Evolutionary conservation across 257 asterid genomes (phyloP), one percentile per base, ranked within the genome.

Genomic region (Vinca minor): DNA sequence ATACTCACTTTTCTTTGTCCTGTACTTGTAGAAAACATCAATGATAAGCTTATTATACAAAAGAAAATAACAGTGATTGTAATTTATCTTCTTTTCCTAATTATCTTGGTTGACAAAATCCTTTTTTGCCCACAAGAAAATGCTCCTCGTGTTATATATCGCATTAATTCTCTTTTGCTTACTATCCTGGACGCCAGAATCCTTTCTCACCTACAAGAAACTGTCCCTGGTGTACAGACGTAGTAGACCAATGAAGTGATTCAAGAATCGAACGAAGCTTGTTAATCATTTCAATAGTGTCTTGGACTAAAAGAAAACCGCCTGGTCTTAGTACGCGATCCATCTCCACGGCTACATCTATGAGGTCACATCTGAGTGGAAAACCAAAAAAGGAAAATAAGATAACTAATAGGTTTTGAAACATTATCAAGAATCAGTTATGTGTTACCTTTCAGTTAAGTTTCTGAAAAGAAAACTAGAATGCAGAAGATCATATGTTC

Each of bases 401-500:
- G n/a, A n/a, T 20, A 46, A 31, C 6, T 46, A 28, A 29, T 46
- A n/a, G 44, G 69, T 26, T 8, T 25, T 49, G 55, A 48, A 58
- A 35, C 53, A 14, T 7, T 2, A 32, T 14, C 32, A 29, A 69
- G 13, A 68, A 64, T 25, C 29, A 14, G n/a, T 53, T n/a, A 34
- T 50, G 56, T 20, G 32, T 13, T 82, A 89, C 97, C 99, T 89
- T 76, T 76, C 77, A 45, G 81, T 81, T 76, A 87, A 69, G 73
- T 84, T 87, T 74, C 71, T 75, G 21, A 89, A 79, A 74, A 87
- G 95, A 83, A 80, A 87, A 73, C 88, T 85, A 44, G 97, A 73
- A 70, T 93, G 96, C 66, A 93, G 84, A 76, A 93, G 95, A 85
- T 93, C 97, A 49, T 74, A 89, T 58, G 99, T 77, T 67, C 97